Evolutionary conservation across 306 rosid genomes (phyloP).

Genomic region (Spatholobus suberectus): DNA sequence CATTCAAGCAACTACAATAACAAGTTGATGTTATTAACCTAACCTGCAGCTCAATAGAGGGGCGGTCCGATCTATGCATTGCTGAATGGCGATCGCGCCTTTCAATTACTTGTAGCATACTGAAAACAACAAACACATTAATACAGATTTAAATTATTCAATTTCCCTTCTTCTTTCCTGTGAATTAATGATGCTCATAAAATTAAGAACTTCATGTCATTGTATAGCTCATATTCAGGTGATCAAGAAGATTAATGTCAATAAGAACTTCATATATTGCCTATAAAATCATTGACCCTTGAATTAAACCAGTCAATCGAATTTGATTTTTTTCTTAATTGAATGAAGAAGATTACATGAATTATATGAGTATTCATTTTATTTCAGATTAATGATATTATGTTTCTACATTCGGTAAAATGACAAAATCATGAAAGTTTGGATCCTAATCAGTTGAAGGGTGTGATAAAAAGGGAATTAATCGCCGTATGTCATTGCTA

Average conservation of each 20-base stretch:
- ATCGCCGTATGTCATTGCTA: background rate
- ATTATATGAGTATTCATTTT: background rate
- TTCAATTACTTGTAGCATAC: slow-evolving; percentile 46
- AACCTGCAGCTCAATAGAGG: slow-evolving; percentile 41
- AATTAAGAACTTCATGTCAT: slow-evolving; percentile 17
- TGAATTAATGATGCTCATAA: background rate
- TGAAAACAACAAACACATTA: slow-evolving; percentile 22
- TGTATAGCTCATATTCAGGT: background rate
- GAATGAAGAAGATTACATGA: background rate
- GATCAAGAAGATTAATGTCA: background rate
- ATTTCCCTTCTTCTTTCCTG: background rate
- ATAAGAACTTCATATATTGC: background rate
- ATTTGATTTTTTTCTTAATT: background rate
- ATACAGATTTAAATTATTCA: background rate
- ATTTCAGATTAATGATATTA: background rate
- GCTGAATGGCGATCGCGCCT: slow-evolving; percentile 40
- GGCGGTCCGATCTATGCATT: background rate
- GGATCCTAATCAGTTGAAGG: background rate
- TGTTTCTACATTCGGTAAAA: background rate
- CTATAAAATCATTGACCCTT: background rate
- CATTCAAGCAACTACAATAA: slow-evolving; percentile 2
- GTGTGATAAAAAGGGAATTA: background rate
- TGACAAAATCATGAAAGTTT: background rate
- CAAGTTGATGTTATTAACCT: background rate
- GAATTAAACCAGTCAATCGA: background rate